These are phyloP conservation scores for Phellinidium pouzarii DNA, from an alignment of 1,284 basidiomycete genomes.

Conservation along the genomic window DNA sequence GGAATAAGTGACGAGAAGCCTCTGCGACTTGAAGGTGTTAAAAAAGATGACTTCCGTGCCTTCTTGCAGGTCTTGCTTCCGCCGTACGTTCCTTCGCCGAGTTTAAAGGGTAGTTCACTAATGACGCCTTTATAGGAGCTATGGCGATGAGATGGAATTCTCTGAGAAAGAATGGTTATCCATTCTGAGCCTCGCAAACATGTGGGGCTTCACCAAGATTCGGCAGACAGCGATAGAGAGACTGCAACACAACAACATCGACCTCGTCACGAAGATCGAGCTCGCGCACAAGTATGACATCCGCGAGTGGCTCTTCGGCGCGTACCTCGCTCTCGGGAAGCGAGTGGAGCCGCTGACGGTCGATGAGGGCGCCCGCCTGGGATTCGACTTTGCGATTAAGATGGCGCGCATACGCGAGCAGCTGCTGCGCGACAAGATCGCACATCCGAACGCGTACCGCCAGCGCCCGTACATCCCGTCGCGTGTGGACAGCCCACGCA, in stretches of 20 bases:
- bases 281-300: slow-evolving; percentile 24
- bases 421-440: slow-evolving; percentile 16
- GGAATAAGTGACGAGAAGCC: slow-evolving; percentile 16
- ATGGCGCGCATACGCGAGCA: slow-evolving; percentile 15
- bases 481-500: slow-evolving; percentile 5
- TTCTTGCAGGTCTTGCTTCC: slow-evolving; percentile 16
- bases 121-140: slow-evolving; percentile 16
- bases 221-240: slow-evolving; percentile 24
- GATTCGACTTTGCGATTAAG: slow-evolving; percentile 20
- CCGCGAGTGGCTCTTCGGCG: slow-evolving; percentile 22
- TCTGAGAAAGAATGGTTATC: slow-evolving; percentile 27
- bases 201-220: slow-evolving; percentile 23
- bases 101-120: no score
- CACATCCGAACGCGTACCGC: slow-evolving; percentile 13
- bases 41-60: slow-evolving; percentile 13
- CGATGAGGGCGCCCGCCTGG: slow-evolving; percentile 24
- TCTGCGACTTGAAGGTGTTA: slow-evolving; percentile 11
- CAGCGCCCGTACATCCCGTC: neutral
- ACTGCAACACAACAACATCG: slow-evolving; percentile 23
- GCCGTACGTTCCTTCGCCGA: slow-evolving; percentile 9
- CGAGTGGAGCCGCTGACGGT: slow-evolving; percentile 23
- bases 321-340: slow-evolving; percentile 22
- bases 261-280: slow-evolving; percentile 23
- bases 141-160: slow-evolving; percentile 19
- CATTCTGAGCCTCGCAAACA: slow-evolving; percentile 25